Evolutionary conservation across 805 yeast species (phyloP), one percentile per base, ranked within the genome.

Genomic region (Candida ascalaphidarum): DNA sequence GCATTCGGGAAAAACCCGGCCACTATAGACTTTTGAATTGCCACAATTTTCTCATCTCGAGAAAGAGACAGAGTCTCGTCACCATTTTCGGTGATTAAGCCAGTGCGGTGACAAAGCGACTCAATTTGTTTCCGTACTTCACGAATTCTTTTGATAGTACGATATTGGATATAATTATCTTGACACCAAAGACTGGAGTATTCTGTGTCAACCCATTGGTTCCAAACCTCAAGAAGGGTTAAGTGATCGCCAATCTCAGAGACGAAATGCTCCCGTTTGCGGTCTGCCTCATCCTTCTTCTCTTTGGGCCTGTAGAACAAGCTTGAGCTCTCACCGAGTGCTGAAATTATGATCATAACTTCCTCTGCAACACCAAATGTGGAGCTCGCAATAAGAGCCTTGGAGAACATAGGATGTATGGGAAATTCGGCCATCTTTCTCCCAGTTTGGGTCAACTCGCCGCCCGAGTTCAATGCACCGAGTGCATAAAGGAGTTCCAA

Each of bases 371-470:
- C 86, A 1, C 70, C 61, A 28, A 63, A 65, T 10, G 65, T 65
- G 0, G 71, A 72, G 27, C 94, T 76, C 1, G 74, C 58, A 9
- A 89, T 51, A 18, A 92, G 48, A 5, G 78, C 75, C 48, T 82
- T 84, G 6, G 96, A 78, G 43, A 86, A 66, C 65, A 83, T 83
- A 4, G 96, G 96, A 40, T 85, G 94, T 37, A 88, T 70, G 0
- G 98, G 98, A 41, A 88, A 83, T 33, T 79, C 85, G 2, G 95
- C 80, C 96, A 92, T 88, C 36, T 74, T 71, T 23, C 80, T 55
- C 0, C 98, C 99, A 1, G 77, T 46, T 26, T 71, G 61, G 0
- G 97, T 89, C 22, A 92, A 58, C 28, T 71, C 65, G 0, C 97
- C 98, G 31, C 69, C 68, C 7, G 78, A 75, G 40, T 82, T 85